Evolutionary conservation across 108 stramenopile species (phyloP), one percentile per base, ranked within the genome.

Genomic region (Mediolabrus comicus): DNA sequence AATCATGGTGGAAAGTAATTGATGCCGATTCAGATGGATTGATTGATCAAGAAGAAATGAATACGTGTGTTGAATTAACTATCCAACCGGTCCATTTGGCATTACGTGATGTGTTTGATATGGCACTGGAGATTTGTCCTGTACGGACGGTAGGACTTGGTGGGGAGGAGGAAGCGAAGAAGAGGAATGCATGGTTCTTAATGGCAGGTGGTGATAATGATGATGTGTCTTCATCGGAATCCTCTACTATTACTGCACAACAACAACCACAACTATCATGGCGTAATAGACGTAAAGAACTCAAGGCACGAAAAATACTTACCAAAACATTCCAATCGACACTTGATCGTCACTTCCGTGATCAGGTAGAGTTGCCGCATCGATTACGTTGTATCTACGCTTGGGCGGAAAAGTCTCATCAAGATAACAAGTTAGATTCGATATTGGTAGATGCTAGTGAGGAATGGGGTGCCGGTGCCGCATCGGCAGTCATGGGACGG

Each of bases 371-470:
- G 79, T 77, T 88, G 33, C 77, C 87, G 14, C 95, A 96, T 72
- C 80, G 95, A 63, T 66, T 96, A 11, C 81, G 95, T 25, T 93
- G 92, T 67, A 86, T 90, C 54, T 96, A 96, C 67, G 91, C 92
- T 3, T 96, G 95, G 95, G 89, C 92, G 12, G 86, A 92, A 17
- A 96, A 96, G 67, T 67, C 78, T 30, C 90, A 96, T 69, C 95
- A 96, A 67, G 68, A 87, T 59, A 90, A 89, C 65, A 84, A 83
- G 51, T 53, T 92, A 12, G 86, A 92, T 32, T 84, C 86, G 10
- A 85, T 96, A 26, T 67, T 87, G 52, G 86, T 96, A 22, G 91
- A 92, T 56, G 72, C 80, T 22, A 61, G 71, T 38, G 79, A 72
- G 51, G 89, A 75, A 59, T 82, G 79, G 82, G 81, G 55, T 0